Conservation (phyloP, 495 filamentous ascomycete species). For the Neurospora pannonica region DNA sequence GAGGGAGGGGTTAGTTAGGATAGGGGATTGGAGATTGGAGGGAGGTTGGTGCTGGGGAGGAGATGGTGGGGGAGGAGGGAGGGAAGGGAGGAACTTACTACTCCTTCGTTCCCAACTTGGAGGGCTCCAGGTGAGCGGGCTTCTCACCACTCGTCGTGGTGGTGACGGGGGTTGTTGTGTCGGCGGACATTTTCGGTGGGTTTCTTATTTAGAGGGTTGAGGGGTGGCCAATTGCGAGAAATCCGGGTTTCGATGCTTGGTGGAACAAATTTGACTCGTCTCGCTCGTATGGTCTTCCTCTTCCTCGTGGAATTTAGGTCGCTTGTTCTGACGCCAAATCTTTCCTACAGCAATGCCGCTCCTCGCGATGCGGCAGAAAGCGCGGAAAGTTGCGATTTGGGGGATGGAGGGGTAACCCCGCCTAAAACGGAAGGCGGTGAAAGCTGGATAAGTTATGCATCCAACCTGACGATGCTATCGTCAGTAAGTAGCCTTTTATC, state of each 20-base stretch:
- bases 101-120: constrained; percentile 57
- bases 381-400: neutral
- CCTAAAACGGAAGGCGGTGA: neutral
- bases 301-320: neutral
- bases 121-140: constrained; percentile 48
- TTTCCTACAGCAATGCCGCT: neutral
- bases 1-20: constrained; percentile 1
- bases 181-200: neutral
- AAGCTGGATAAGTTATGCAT: neutral
- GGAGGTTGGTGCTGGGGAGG: neutral
- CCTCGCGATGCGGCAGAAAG: neutral
- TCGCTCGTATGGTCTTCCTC: neutral
- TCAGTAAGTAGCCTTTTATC: neutral
- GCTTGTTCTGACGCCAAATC: neutral
- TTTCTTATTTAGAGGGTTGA: neutral
- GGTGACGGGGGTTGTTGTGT: neutral
- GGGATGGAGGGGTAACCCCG: neutral
- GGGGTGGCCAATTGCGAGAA: neutral
- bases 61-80: neutral
- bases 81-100: constrained; percentile 40
- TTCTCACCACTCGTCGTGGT: constrained; percentile 4
- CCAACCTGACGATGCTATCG: neutral
- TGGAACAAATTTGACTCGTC: neutral
- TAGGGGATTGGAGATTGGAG: neutral
- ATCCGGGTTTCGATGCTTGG: neutral